Percentiles rank a stretch among this genome's conserved stretches.
These are phyloP conservation scores for Neostapfia colusana DNA, from an alignment of 176 grass and related monocot species.

Conservation along the genomic window DNA sequence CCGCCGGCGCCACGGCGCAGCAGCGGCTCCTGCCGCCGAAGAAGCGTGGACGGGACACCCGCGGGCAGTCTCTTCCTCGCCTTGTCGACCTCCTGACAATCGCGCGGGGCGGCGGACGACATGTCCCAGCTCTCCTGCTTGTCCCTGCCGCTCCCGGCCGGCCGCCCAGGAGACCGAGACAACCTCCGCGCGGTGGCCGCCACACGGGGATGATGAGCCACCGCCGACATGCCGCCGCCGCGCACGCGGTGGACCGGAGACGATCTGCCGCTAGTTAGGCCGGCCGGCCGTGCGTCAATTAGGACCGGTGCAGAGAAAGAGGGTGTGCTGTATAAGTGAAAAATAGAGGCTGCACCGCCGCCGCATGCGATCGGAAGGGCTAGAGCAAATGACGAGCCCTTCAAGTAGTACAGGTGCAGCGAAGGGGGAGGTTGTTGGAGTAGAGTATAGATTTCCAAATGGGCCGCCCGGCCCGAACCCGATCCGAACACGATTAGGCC, in stretches of 20 bases:
- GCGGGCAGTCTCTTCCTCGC: not conserved
- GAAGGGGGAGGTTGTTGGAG: no score
- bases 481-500: no score
- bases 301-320: not conserved
- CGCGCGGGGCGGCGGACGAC: no score
- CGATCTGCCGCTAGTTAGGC: not conserved
- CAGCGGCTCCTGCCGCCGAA: conserved; percentile 50
- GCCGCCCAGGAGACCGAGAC: conserved; percentile 27
- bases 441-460: no score
- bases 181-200: conserved; percentile 17
- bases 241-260: not conserved
- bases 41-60: conserved; percentile 40
- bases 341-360: not conserved
- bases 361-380: not conserved
- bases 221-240: conserved; percentile 38
- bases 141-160: not conserved
- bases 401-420: not conserved
- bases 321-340: not conserved
- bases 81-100: not conserved
- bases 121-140: not conserved
- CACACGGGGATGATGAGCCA: not conserved
- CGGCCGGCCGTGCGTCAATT: no score
- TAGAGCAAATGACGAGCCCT: not conserved
- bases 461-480: no score
- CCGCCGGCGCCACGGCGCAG: conserved; percentile 41